A percentile compares a stretch with the other conserved stretches of the same genome.
These are phyloP conservation scores for Didymella segeticola DNA, from an alignment of 2,329 filamentous ascomycete genomes.

Conservation along the genomic window DNA sequence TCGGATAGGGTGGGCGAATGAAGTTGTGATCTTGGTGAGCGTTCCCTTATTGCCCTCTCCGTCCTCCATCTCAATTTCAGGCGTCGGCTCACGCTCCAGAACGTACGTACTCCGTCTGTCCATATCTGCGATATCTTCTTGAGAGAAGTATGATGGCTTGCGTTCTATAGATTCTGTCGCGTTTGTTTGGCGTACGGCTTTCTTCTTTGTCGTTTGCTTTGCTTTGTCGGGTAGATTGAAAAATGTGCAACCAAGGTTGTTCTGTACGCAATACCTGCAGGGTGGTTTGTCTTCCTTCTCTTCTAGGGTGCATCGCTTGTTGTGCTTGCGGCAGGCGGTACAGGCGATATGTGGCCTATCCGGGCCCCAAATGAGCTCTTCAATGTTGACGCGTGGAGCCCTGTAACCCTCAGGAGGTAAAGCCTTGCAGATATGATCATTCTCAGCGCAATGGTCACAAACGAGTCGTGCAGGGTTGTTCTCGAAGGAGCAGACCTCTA, in stretches of 20 bases:
- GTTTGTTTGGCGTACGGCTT: neutral
- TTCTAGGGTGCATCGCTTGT: conserved; percentile 43
- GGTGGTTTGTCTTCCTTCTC: conserved; percentile 37
- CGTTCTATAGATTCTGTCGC: conserved; percentile 12
- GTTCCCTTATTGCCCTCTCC: conserved; percentile 31
- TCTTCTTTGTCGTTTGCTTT: conserved; percentile 15
- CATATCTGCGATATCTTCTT: conserved; percentile 27
- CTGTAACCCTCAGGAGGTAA: conserved; percentile 27
- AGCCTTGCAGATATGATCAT: conserved; percentile 22
- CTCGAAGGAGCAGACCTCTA: conserved; percentile 33
- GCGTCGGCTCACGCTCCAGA: conserved; percentile 25
- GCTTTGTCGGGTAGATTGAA: conserved; percentile 19
- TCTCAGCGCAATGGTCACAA: conserved; percentile 29
- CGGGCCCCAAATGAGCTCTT: conserved; percentile 27
- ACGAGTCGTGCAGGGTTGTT: conserved; percentile 19
- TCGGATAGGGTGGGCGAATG: conserved; percentile 51
- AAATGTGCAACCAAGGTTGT: conserved; percentile 40
- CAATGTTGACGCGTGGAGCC: conserved; percentile 25
- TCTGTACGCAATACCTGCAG: conserved; percentile 41
- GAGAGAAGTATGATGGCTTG: conserved; percentile 15
- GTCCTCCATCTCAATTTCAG: conserved; percentile 38
- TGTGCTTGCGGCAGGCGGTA: conserved; percentile 37
- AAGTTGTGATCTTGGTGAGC: conserved; percentile 46
- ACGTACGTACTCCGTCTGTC: conserved; percentile 3
- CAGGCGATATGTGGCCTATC: conserved; percentile 30